phyloP scores from a whole-genome alignment of 73 alveolate genomes.

The Paramecium pentaurelia region DNA sequence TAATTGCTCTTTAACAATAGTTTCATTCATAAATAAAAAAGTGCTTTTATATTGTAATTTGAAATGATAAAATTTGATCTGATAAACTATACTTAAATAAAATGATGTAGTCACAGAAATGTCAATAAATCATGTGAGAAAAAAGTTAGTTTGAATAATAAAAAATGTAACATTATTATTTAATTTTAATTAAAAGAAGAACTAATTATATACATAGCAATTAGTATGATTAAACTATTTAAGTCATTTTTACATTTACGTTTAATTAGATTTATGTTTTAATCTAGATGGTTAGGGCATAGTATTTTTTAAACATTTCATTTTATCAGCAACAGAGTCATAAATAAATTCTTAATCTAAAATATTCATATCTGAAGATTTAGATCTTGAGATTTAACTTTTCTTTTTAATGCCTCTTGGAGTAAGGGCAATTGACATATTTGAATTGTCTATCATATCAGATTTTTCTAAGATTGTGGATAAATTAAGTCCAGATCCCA shows the following conservation, averaged over 20 bases:
- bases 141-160: too few species aligned
- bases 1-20: too few species aligned
- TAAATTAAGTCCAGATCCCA: slow-evolving; percentile 19
- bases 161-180: too few species aligned
- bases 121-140: too few species aligned
- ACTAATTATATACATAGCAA: neutral
- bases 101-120: too few species aligned
- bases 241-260: neutral
- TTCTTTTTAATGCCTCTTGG: neutral
- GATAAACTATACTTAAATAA: too few species aligned
- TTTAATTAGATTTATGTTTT: neutral
- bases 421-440: slow-evolving; percentile 24
- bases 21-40: too few species aligned
- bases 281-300: neutral
- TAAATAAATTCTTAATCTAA: slow-evolving; percentile 6
- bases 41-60: too few species aligned
- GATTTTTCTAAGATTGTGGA: slow-evolving; percentile 33
- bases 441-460: slow-evolving; percentile 18
- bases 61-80: too few species aligned
- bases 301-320: neutral
- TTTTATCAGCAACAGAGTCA: neutral
- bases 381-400: neutral
- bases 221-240: neutral
- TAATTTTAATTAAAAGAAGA: too few species aligned
- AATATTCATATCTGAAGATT: neutral